A percentile compares a stretch with the other conserved stretches of the same genome.
These are phyloP conservation scores for Acmispon strigosus DNA, from an alignment of 306 rosid genomes.

Conservation along the genomic window DNA sequence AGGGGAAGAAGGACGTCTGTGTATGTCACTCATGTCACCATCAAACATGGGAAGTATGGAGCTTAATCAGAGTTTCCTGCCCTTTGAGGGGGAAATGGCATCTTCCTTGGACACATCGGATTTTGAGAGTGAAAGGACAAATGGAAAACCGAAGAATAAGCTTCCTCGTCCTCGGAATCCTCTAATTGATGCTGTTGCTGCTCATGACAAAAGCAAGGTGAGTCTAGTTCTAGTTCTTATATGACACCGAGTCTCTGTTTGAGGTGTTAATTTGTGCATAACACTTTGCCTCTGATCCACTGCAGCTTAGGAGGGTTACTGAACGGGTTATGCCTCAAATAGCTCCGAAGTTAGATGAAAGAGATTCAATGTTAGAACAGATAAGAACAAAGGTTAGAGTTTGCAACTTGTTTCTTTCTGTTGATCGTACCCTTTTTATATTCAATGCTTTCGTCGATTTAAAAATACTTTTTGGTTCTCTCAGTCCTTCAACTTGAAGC, in stretches of 20 bases:
- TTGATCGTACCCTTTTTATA: neutral
- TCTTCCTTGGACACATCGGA: constrained; percentile 40
- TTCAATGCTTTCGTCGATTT: neutral
- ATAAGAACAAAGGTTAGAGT: constrained; percentile 84
- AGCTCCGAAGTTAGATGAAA: constrained; percentile 60
- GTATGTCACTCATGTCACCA: constrained; percentile 25
- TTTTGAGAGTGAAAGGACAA: constrained; percentile 43
- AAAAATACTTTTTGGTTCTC: constrained; percentile 4
- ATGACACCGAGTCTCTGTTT: constrained; percentile 5
- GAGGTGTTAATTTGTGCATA: constrained; percentile 20
- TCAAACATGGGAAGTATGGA: constrained; percentile 35
- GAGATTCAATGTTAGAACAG: constrained; percentile 82
- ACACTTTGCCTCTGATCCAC: constrained; percentile 22
- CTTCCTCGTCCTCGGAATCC: constrained; percentile 92
- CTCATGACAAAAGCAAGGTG: constrained; percentile 98
- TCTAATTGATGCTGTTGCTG: constrained; percentile 90
- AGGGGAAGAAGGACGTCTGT: constrained; percentile 28
- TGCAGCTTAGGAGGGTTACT: constrained; percentile 84
- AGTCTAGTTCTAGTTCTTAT: constrained; percentile 9
- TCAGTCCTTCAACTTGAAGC: constrained; percentile 97
- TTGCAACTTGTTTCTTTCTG: constrained; percentile 9
- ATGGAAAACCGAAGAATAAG: constrained; percentile 50
- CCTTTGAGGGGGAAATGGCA: constrained; percentile 41
- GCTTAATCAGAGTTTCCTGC: constrained; percentile 27
- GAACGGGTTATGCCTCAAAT: constrained; percentile 62